Conservation (phyloP, 495 filamentous ascomycete genomes). For the Aspergillus cavernicola region DNA sequence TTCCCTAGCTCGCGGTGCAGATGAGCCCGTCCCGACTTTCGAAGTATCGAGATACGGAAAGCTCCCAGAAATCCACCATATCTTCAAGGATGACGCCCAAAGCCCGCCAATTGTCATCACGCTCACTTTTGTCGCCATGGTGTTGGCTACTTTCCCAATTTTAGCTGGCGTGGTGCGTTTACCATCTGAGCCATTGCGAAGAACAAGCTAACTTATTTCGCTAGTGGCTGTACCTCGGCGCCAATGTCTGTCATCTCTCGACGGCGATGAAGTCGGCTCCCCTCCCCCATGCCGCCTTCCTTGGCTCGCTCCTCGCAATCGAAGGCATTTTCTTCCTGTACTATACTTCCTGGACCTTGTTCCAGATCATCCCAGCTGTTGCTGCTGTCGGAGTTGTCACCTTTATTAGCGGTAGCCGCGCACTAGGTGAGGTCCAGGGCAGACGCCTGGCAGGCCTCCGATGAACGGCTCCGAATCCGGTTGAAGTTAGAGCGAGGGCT, state of each 20-base stretch:
- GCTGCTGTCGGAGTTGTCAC: slow-evolving; percentile 63
- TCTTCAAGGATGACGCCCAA: slow-evolving; percentile 73
- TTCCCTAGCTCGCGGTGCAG: slow-evolving; percentile 56
- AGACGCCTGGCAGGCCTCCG: slow-evolving; percentile 77
- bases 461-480: slow-evolving; percentile 39
- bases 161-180: slow-evolving; percentile 64
- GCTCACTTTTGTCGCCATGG: slow-evolving; percentile 67
- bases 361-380: slow-evolving; percentile 77
- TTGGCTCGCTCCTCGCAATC: slow-evolving; percentile 77
- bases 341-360: slow-evolving; percentile 90
- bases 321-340: slow-evolving; percentile 94
- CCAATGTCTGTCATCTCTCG: slow-evolving; percentile 74
- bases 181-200: background rate
- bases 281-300: slow-evolving; percentile 74
- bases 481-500: no score
- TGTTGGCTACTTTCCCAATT: slow-evolving; percentile 66
- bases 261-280: slow-evolving; percentile 71
- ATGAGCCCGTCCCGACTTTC: slow-evolving; percentile 51
- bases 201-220: slow-evolving; percentile 5
- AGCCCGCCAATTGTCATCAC: slow-evolving; percentile 83
- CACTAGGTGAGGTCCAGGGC: slow-evolving; percentile 87
- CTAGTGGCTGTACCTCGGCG: slow-evolving; percentile 78
- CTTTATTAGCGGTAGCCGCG: slow-evolving; percentile 86
- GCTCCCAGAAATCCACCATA: slow-evolving; percentile 82
- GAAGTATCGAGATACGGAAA: slow-evolving; percentile 75